Evolutionary conservation across 2,329 filamentous ascomycete species (phyloP), one percentile per base, ranked within the genome.

Genomic region (Talaromyces islandicus): DNA sequence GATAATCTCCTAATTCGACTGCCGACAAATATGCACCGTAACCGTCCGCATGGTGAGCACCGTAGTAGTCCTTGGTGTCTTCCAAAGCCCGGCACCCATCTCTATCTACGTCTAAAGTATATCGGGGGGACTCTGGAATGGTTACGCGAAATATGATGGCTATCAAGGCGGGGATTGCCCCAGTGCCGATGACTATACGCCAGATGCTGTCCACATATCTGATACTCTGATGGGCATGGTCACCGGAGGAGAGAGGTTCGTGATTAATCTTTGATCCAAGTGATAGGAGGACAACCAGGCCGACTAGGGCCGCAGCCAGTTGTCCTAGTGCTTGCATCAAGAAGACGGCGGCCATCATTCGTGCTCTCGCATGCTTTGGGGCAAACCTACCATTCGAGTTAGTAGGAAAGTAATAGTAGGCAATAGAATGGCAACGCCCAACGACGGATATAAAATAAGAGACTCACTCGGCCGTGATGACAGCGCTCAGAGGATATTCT

Each of bases 281-380:
- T 50, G 43, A 50, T 25, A 50, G 12, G 12, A 50, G 43, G 60
- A 89, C 83, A 68, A 92, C 89, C 53, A 94, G 79, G 72, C 90
- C 88, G 64, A 94, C 81, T 30, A 93, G 83, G 53, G 89, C 89
- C 54, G 88, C 90, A 27, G 80, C 81, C 58, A 94, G 86, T 74
- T 94, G 90, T 21, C 91, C 90, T 56, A 94, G 83, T 64, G 90
- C 90, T 73, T 95, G 90, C 89, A 92, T 93, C 66, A 90, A 89
- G 69, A 94, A 94, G 58, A 94, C 90, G 17, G 89, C 82, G 35
- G 85, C 89, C 87, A 95, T 92, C 88, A 94, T 94, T 64, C 89
- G 89, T 66, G 90, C 90, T 74, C 90, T 81, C 86, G 89, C 92
- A 75, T 88, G 91, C 57, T 90, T 93, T 4, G 88, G 92, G 11